phyloP scores from a whole-genome alignment of 2,329 filamentous ascomycete genomes.

The Ascocoryne sarcoides region DNA sequence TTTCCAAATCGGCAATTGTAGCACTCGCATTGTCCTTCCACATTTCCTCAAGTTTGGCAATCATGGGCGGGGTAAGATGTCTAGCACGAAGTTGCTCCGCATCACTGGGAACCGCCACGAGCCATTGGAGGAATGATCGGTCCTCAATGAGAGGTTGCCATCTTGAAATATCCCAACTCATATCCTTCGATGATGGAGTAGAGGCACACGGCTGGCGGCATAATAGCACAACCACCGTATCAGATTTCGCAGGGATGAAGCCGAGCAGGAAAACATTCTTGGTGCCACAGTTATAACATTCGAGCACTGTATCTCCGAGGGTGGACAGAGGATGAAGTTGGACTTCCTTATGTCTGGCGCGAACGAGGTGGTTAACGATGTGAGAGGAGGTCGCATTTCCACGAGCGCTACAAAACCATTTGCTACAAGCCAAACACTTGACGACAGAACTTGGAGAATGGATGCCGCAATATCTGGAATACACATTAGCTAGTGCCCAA shows the following conservation, averaged over 20 bases:
- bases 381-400: constrained; percentile 95
- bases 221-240: constrained; percentile 92
- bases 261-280: constrained; percentile 97
- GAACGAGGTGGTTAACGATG: constrained; percentile 96
- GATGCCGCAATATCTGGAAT: constrained; percentile 80
- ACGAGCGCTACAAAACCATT: constrained; percentile 98
- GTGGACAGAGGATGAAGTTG: constrained; percentile 90
- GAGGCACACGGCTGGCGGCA: constrained; percentile 95
- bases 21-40: constrained; percentile 94
- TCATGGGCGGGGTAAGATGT: constrained; percentile 87
- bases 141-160: constrained; percentile 98
- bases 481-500: constrained; percentile 20
- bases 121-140: constrained; percentile 88
- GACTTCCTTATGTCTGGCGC: constrained; percentile 96
- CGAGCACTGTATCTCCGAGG: constrained; percentile 88
- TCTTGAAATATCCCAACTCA: constrained; percentile 98
- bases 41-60: constrained; percentile 92
- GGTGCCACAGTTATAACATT: constrained; percentile 99
- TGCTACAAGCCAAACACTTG: constrained; percentile 90
- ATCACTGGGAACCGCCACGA: constrained; percentile 81
- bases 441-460: constrained; percentile 93
- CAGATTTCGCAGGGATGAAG: constrained; percentile 97
- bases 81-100: constrained; percentile 92
- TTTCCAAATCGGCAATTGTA: constrained; percentile 85
- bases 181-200: constrained; percentile 92